A percentile compares a stretch with the other conserved stretches of the same genome.
phyloP scores from a whole-genome alignment of 2,329 filamentous ascomycete species.

The Verruconis gallopava region DNA sequence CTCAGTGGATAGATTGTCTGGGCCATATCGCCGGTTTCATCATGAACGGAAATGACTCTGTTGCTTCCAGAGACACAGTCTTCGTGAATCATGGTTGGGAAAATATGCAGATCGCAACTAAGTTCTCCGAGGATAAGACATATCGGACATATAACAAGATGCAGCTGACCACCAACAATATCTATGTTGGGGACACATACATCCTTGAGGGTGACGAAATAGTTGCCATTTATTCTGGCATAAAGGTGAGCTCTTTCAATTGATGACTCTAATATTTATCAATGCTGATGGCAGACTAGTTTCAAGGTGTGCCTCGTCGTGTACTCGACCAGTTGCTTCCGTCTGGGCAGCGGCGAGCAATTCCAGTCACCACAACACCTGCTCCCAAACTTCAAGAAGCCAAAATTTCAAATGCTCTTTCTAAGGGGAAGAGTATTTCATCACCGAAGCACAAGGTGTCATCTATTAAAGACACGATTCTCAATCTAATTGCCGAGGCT shows the following conservation, averaged over 20 bases:
- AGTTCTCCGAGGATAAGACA: not conserved
- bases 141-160: not conserved
- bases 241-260: too few species aligned
- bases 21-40: not conserved
- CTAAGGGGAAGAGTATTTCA: not conserved
- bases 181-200: not conserved
- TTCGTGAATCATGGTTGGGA: not conserved
- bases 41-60: not conserved
- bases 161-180: not conserved
- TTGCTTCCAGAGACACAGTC: not conserved
- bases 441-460: not conserved
- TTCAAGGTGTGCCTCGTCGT: not conserved
- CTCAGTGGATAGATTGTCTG: not conserved
- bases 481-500: not conserved
- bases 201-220: not conserved
- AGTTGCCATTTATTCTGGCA: too few species aligned
- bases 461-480: too few species aligned
- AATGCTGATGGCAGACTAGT: not conserved
- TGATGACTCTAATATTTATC: too few species aligned
- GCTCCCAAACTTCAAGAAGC: not conserved
- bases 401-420: not conserved
- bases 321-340: not conserved
- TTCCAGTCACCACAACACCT: not conserved
- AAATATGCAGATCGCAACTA: not conserved
- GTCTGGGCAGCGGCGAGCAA: not conserved